Conservation (phyloP, 1,284 basidiomycete species). For the Trametes versicolor region DNA sequence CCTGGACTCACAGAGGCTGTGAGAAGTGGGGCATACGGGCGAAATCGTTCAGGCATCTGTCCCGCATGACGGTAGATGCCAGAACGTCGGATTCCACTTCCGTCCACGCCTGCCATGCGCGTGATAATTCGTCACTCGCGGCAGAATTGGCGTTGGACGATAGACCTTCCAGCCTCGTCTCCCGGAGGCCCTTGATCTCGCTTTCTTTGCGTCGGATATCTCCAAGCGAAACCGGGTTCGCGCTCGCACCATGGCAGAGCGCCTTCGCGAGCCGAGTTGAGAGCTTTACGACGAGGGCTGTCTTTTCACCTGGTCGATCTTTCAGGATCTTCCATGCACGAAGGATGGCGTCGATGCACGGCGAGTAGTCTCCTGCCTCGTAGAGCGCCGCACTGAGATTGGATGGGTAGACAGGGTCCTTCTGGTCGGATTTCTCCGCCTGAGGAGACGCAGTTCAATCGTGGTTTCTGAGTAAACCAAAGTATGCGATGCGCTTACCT, state of each 20-base stretch:
- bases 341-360: constrained; percentile 39
- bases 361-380: constrained; percentile 44
- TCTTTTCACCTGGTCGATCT: background rate
- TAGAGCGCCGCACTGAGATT: constrained; percentile 49
- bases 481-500: too few relatives aligned
- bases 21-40: too few relatives aligned
- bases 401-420: constrained; percentile 42
- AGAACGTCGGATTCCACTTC: too few relatives aligned
- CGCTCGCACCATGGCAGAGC: background rate
- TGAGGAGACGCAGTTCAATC: too few relatives aligned
- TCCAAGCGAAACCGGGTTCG: background rate
- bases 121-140: too few relatives aligned
- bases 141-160: too few relatives aligned
- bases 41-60: too few relatives aligned
- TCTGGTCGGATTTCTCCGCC: constrained; percentile 30
- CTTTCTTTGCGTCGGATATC: background rate
- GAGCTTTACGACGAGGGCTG: background rate
- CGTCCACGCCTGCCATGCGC: too few relatives aligned
- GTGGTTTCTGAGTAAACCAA: too few relatives aligned
- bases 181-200: background rate
- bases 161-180: background rate
- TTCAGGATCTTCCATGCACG: constrained; percentile 32
- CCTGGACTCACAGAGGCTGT: too few relatives aligned
- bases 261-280: constrained; percentile 31
- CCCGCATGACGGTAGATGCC: too few relatives aligned